Conservation (phyloP, 2,329 filamentous ascomycete species). For the Verticillium longisporum region DNA sequence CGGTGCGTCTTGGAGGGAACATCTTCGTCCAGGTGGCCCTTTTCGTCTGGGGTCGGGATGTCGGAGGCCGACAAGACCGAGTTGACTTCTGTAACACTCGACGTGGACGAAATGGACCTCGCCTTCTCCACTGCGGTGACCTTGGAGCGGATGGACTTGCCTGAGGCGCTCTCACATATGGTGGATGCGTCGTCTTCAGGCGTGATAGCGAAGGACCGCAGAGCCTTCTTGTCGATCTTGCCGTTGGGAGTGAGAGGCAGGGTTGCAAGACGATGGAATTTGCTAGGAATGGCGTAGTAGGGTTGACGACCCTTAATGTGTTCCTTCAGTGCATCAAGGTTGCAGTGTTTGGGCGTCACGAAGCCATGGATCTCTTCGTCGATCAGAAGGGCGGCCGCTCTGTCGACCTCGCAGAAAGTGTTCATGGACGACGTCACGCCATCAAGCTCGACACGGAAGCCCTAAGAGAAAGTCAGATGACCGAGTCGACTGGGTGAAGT, state of each 20-base stretch:
- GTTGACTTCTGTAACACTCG: background rate
- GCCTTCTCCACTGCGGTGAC: conserved; percentile 6
- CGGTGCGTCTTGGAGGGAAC: conserved; percentile 33
- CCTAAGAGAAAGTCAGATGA: conserved; percentile 14
- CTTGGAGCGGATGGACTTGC: conserved; percentile 1
- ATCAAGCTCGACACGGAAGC: conserved; percentile 54
- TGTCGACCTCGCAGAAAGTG: conserved; percentile 34
- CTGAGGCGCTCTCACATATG: background rate
- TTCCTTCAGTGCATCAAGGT: conserved; percentile 27
- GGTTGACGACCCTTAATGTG: conserved; percentile 36
- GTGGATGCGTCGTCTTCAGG: conserved; percentile 1
- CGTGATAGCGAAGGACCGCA: conserved; percentile 23
- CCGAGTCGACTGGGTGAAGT: background rate
- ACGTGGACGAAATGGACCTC: background rate
- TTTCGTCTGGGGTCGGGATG: conserved; percentile 2
- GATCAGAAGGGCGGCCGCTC: conserved; percentile 38
- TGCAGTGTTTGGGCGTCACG: conserved; percentile 27
- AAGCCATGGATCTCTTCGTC: conserved; percentile 42
- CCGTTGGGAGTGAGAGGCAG: conserved; percentile 47
- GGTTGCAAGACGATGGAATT: conserved; percentile 31
- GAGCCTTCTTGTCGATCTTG: conserved; percentile 44
- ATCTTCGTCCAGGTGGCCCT: conserved; percentile 13
- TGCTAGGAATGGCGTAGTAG: conserved; percentile 47
- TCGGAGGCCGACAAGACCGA: background rate
- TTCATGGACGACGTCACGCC: conserved; percentile 44